Evolutionary conservation across 148 eudicot species (phyloP), one percentile per base, ranked within the genome.

Genomic region (Rhododendron simsii): DNA sequence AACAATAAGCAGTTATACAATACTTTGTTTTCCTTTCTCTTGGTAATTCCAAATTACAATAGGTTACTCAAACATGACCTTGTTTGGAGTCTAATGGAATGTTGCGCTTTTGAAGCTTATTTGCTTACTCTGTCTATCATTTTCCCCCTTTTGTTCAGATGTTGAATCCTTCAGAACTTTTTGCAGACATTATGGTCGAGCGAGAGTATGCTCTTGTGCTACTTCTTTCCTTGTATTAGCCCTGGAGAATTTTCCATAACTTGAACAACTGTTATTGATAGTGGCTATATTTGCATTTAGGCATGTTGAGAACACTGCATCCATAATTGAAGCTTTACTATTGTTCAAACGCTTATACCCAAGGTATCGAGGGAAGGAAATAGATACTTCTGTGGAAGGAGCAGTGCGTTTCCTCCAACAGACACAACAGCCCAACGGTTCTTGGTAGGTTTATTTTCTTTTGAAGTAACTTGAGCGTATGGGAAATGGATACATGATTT

Each of bases 171-270:
- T 87, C 92, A n/a, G 92, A 91, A 79, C 50, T 91, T 63, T 90
- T 91, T 83, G 92, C 91, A 0, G 91, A 91, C 47, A 87, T 89
- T 61, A 85, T 86, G 2, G 82, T 89, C n/a, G 91, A 91, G 81
- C 80, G 30, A 50, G 92, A 86, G 92, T 91, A 91, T 74, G 89
- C 26, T 2, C 18, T 84, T 65, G 18, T 16, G 3, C 77, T 9
- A 67, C 23, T 7, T 51, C 41, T 84, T 7, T 18, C 13, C 37
- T 33, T 26, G 12, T 28, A 23, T 28, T 41, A 18, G 2, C 35
- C 2, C 0, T 69, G 53, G 3, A 16, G 16, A 2, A 33, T 7
- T 23, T 16, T 14, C 15, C 44, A 30, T 16, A 15, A 12, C 7
- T 5, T 20, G 21, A 16, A 59, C 11, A 23, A 3, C 2, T 1